Percentiles rank a stretch among this genome's conserved stretches.
phyloP scores from a whole-genome alignment of 2,329 filamentous ascomycete genomes.

The Trichoderma sp. region DNA sequence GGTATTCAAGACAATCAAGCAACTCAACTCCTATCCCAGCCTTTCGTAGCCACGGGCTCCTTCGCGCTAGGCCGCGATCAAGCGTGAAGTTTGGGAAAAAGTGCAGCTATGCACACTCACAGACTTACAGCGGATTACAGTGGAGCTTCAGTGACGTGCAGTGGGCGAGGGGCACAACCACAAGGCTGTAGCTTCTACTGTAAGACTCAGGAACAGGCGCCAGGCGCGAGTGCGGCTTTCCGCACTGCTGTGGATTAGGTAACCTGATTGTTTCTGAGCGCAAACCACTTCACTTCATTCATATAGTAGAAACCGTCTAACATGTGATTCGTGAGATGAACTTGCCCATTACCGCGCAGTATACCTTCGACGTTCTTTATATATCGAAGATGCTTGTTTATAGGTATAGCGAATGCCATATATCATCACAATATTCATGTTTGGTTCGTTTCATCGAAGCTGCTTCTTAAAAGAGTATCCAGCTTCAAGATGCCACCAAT shows the following conservation, averaged over 20 bases:
- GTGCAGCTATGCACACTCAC: background rate
- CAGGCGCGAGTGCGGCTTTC: background rate
- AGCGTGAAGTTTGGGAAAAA: background rate
- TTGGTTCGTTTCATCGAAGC: background rate
- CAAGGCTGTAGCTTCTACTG: background rate
- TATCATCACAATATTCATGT: background rate
- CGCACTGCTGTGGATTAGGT: background rate
- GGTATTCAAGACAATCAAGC: background rate
- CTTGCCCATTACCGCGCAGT: background rate
- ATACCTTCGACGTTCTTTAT: background rate
- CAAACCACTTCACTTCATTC: background rate
- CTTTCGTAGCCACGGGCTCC: background rate
- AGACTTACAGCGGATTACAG: background rate
- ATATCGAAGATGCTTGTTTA: background rate
- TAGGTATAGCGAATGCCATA: background rate
- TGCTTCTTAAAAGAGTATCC: too few species aligned
- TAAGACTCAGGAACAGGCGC: background rate
- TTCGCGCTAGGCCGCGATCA: background rate
- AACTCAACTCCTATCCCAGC: background rate
- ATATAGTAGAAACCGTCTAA: background rate
- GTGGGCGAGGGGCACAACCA: background rate
- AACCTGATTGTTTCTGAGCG: background rate
- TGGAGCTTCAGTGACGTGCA: slow-evolving; percentile 5
- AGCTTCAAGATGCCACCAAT: background rate
- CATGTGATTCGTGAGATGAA: background rate